A percentile compares a stretch with the other conserved stretches of the same genome.
phyloP scores from a whole-genome alignment of 176 grass and related monocot species.

The Eleusine coracana region DNA sequence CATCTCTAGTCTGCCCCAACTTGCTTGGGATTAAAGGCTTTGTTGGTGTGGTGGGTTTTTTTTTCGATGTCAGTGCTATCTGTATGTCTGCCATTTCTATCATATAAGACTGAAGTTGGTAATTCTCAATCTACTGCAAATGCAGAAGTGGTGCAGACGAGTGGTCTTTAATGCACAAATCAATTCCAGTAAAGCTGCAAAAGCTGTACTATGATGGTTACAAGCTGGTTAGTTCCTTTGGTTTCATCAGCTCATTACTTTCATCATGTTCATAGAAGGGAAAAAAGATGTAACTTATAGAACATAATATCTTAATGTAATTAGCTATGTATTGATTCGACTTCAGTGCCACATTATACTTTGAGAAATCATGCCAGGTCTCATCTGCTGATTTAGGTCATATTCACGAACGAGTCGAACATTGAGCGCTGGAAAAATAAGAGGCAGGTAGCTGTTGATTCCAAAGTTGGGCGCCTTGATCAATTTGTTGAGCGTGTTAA shows the following conservation, averaged over 20 bases:
- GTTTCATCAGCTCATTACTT: conserved; percentile 7
- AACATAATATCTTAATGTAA: conserved; percentile 1
- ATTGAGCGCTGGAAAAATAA: conserved; percentile 95
- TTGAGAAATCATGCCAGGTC: not conserved
- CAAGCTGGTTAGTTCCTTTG: conserved; percentile 72
- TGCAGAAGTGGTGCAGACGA: conserved; percentile 76
- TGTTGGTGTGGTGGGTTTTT: too few relatives aligned
- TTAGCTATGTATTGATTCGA: not conserved
- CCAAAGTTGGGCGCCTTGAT: conserved; percentile 92
- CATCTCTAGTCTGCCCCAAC: too few relatives aligned
- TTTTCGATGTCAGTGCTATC: conserved; percentile 14
- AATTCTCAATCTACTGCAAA: conserved; percentile 26
- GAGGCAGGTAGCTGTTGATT: conserved; percentile 80
- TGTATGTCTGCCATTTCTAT: conserved; percentile 18
- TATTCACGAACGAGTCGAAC: conserved; percentile 93
- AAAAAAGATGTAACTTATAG: not conserved
- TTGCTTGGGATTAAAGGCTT: too few relatives aligned
- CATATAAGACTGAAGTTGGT: not conserved
- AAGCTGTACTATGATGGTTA: conserved; percentile 68
- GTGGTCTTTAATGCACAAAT: conserved; percentile 79
- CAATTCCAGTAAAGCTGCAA: conserved; percentile 76
- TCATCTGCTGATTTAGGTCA: conserved; percentile 64
- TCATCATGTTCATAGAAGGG: not conserved
- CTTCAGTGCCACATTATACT: not conserved
- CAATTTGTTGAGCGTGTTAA: conserved; percentile 77